phyloP scores from a whole-genome alignment of 2,329 filamentous ascomycete genomes.

The Chaetomiaceae sp. region DNA sequence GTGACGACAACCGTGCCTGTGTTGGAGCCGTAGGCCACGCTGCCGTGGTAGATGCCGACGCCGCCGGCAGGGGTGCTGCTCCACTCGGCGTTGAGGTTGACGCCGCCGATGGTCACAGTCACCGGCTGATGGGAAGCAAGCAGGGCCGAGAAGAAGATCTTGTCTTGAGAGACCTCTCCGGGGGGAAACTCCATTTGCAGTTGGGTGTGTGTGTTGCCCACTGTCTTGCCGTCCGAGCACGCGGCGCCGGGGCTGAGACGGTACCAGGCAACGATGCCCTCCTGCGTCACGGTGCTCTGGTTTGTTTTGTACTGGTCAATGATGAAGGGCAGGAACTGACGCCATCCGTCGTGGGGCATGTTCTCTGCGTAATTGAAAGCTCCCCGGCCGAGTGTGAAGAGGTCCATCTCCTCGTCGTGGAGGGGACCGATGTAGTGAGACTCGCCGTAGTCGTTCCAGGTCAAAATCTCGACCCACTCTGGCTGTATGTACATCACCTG shows the following conservation, averaged over 20 bases:
- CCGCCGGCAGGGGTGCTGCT: conserved; percentile 28
- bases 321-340: conserved; percentile 44
- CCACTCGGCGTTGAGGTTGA: conserved; percentile 24
- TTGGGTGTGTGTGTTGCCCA: conserved; percentile 29
- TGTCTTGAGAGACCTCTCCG: conserved; percentile 19
- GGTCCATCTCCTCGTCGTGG: conserved; percentile 31
- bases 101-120: conserved; percentile 31
- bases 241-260: conserved; percentile 27
- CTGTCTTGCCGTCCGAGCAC: conserved; percentile 31
- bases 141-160: conserved; percentile 33
- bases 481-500: conserved; percentile 36
- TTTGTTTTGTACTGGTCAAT: conserved; percentile 47
- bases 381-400: conserved; percentile 39
- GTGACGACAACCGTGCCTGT: conserved; percentile 29
- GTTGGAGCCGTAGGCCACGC: conserved; percentile 23
- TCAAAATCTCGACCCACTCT: conserved; percentile 32
- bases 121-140: conserved; percentile 31
- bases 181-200: conserved; percentile 25
- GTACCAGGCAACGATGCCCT: conserved; percentile 34
- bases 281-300: conserved; percentile 29
- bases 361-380: conserved; percentile 45
- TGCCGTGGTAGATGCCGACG: conserved; percentile 34
- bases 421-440: conserved; percentile 50
- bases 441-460: conserved; percentile 52
- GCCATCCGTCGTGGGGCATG: conserved; percentile 49